Conservation (phyloP, 2,329 filamentous ascomycete species). For the Truncatella angustata region DNA sequence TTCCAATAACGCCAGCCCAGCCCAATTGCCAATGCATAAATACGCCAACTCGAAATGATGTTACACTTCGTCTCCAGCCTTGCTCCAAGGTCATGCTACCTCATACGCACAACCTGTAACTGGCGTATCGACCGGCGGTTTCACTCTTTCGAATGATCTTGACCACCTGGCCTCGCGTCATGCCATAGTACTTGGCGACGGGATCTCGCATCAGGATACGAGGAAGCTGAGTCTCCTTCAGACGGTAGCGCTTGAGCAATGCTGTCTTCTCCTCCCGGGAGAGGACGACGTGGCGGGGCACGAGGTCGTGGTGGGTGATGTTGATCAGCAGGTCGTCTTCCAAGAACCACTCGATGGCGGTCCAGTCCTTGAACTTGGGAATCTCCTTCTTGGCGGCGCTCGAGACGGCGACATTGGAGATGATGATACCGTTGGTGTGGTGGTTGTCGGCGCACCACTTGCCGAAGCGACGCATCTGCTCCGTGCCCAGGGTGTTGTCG, state of each 20-base stretch:
- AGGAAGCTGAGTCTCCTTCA: constrained; percentile 97
- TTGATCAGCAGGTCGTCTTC: constrained; percentile 96
- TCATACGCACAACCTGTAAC: constrained; percentile 75
- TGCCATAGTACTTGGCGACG: constrained; percentile 85
- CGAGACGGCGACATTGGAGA: constrained; percentile 79
- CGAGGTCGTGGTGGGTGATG: constrained; percentile 95
- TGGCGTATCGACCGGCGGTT: constrained; percentile 94
- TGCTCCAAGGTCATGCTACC: constrained; percentile 7
- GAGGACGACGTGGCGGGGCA: constrained; percentile 88
- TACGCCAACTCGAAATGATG: constrained; percentile 21
- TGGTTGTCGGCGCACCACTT: constrained; percentile 76
- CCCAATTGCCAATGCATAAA: constrained; percentile 7
- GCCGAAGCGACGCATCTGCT: constrained; percentile 88
- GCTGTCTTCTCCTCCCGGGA: constrained; percentile 86
- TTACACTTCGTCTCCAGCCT: constrained; percentile 12
- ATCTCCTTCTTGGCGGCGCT: constrained; percentile 86
- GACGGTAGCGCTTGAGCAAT: constrained; percentile 81
- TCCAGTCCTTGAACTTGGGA: constrained; percentile 70
- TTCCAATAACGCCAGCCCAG: constrained; percentile 6
- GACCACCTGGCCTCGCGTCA: constrained; percentile 90
- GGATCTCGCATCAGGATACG: constrained; percentile 90
- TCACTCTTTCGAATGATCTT: constrained; percentile 97
- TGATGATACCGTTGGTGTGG: constrained; percentile 87
- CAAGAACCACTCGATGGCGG: constrained; percentile 89
- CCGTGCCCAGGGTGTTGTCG: constrained; percentile 79